Base-by-base conservation (phyloP, 179 eudicot genomes). In the Amaranthus tricolor region DNA sequence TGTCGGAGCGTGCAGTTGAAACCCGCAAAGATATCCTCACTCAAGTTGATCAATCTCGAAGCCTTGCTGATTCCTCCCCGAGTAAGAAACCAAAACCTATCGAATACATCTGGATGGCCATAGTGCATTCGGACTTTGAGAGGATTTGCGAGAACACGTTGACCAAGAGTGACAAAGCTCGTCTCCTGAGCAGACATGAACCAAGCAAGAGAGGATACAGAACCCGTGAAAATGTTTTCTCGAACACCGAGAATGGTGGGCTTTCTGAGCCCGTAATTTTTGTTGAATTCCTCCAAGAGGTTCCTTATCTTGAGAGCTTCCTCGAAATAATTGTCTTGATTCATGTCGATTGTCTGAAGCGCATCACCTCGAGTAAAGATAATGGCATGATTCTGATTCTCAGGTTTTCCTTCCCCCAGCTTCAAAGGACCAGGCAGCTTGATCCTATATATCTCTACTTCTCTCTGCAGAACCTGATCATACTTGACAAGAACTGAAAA, bases 151-250 rank as follows among this genome's bases (percentile, higher is more conserved):
- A 95, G 78, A 80, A 93, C 98, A 71, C 99, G 91, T 74, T 95
- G 98, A 11, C 98, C 99, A 58, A 95, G 84, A 9, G 99, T 95
- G 20, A 95, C 99, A 77, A 95, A 93, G 70, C 97, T 91, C 43
- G 80, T 89, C 82, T 95, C 99, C 80, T 95, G 99, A 65, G 98
- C 88, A 75, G 99, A 95, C 99, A 95, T 95, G 79, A 95, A 95
- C 99, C 97, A 87, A 60, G 99, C 98, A 15, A 95, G 94, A 10
- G 99, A 95, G 8, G 99, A 95, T 0, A 95, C 99, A 24, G 99
- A 95, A 21, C 99, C 97, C 0, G 99, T 95, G 77, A 93, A 95
- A 53, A 95, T 85, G 76, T 87, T 87, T 79, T 93, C 99, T 45
- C 99, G 89, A 62, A 95, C 94, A 62, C 99, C 99, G 17, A 93